phyloP scores from a whole-genome alignment of 176 grass and related monocot species.

The Chrysopogon serrulatus region DNA sequence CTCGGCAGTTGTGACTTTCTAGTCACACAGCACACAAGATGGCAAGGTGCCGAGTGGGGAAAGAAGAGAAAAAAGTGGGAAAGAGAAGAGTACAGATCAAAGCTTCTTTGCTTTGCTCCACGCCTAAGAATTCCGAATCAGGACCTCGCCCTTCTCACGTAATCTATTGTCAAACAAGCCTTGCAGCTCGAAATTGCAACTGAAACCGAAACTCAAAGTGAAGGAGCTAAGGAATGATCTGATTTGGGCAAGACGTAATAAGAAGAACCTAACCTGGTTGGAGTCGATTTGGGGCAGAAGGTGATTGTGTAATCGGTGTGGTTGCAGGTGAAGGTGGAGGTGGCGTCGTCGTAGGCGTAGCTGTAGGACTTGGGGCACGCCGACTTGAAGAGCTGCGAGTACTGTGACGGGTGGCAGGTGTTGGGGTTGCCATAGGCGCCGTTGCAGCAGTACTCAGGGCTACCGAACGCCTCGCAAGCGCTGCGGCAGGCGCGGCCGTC shows the following conservation, averaged over 20 bases:
- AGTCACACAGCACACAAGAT: constrained; percentile 40
- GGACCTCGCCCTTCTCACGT: not conserved
- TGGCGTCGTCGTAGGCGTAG: constrained; percentile 96
- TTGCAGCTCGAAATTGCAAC: not conserved
- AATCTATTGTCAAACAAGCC: not conserved
- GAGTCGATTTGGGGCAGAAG: constrained; percentile 72
- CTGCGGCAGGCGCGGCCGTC: constrained; percentile 66
- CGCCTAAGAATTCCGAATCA: constrained; percentile 22
- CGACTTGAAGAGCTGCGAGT: constrained; percentile 93
- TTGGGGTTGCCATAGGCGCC: constrained; percentile 66
- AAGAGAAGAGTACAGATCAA: constrained; percentile 30
- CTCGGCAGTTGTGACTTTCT: constrained; percentile 31
- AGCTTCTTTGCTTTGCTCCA: constrained; percentile 35
- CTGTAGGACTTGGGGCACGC: constrained; percentile 90
- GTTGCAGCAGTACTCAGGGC: constrained; percentile 90
- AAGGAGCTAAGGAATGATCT: not conserved
- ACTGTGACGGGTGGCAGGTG: constrained; percentile 79
- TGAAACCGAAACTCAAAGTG: not conserved
- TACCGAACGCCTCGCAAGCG: constrained; percentile 75
- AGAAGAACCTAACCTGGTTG: constrained; percentile 24
- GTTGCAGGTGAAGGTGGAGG: constrained; percentile 89
- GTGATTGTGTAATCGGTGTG: constrained; percentile 79
- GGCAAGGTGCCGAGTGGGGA: constrained; percentile 10
- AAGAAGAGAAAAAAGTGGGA: constrained; percentile 37
- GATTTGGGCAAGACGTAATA: not conserved